phyloP scores from a whole-genome alignment of 2,329 filamentous ascomycete species.

The Dactylellina parvicollis region DNA sequence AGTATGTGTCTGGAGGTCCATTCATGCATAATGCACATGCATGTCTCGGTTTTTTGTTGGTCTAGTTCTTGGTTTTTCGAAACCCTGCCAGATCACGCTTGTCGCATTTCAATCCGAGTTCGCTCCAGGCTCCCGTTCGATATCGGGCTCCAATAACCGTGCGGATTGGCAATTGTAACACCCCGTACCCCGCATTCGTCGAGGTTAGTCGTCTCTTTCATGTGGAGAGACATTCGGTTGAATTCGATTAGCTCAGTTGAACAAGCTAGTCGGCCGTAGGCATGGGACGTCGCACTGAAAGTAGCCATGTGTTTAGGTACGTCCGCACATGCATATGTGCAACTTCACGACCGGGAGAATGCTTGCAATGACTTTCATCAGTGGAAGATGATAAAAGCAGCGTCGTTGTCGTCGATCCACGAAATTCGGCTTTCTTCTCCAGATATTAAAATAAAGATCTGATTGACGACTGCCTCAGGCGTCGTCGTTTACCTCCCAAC shows the following conservation, averaged over 20 bases:
- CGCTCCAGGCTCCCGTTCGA: background rate
- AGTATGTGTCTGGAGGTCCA: background rate
- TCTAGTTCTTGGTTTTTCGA: background rate
- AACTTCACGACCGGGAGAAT: background rate
- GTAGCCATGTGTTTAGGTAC: background rate
- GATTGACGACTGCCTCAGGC: background rate
- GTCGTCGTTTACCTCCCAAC: too few species aligned
- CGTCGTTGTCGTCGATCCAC: background rate
- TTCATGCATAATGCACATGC: background rate
- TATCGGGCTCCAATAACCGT: background rate
- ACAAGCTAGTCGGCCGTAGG: background rate
- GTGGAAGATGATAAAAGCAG: conserved; percentile 3
- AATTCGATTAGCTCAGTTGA: background rate
- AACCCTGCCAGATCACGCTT: background rate
- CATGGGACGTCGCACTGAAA: background rate
- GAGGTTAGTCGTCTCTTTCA: background rate
- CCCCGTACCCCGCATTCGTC: conserved; percentile 3
- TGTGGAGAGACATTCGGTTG: background rate
- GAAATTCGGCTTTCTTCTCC: background rate
- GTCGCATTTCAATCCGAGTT: conserved; percentile 6
- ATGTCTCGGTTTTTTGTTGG: conserved; percentile 6
- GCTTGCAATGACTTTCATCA: background rate
- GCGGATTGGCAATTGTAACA: background rate
- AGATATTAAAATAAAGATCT: background rate
- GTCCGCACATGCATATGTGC: too few species aligned